Evolutionary conservation across 2,329 filamentous ascomycete genomes (phyloP), one percentile per base, ranked within the genome.

Genomic region (Epichloe hybrida): DNA sequence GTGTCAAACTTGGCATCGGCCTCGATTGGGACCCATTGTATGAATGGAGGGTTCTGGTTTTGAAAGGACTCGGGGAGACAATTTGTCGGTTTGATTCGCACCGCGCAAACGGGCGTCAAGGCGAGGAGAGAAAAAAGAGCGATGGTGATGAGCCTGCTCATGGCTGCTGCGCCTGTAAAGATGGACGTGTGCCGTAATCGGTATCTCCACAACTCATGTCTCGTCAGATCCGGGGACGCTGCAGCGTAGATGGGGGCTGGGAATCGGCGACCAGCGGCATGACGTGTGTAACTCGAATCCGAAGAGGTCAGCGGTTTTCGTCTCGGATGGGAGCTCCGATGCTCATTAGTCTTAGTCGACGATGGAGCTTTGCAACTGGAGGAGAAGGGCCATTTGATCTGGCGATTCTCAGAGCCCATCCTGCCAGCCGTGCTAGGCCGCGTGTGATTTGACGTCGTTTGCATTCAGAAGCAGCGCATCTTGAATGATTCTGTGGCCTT

Each of bases 11-110:
- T 69, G 51, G 87, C 91, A 59, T 86, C 81, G 52, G 93, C 79
- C 58, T 78, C 81, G 37, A 83, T 66, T 3, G 93, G 90, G 12
- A 81, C 73, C 71, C 91, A 95, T 70, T 96, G 89, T 35, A 97
- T 75, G 54, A 76, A 76, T 37, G 71, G 66, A 13, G 84, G 78
- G 8, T 73, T 61, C 51, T 63, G 68, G 44, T 76, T 75, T 53
- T 80, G 72, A 62, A 84, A 76, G 49, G 77, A 75, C 52, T 76
- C 72, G 46, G 73, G 66, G 34, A 96, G 74, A 69, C 91, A 98
- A 68, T 96, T 95, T n/a, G 84, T 75, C 67, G 94, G 93, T 52
- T 80, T 73, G 54, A 96, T 70, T 58, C 81, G 79, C 43, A 81
- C 88, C 46, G 85, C 87, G 40, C 70, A 64, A 27, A 68, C 72